A percentile compares a stretch with the other conserved stretches of the same genome.
Evolutionary conservation across 169 alveolate species (phyloP).

Genomic region (Plasmodium falciparum): DNA sequence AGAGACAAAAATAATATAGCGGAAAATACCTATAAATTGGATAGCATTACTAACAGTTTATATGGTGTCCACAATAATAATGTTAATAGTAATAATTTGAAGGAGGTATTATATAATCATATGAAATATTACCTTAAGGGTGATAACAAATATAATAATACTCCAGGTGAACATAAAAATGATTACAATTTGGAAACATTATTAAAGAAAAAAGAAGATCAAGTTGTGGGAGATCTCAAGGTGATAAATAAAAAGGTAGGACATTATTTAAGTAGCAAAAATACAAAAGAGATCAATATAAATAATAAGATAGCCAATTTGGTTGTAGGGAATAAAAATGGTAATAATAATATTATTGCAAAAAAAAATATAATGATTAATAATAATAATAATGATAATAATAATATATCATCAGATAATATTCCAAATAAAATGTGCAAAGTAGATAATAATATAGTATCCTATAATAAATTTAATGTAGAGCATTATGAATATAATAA

Average conservation of each 20-base stretch:
- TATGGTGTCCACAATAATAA: background rate
- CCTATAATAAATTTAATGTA: too few species aligned
- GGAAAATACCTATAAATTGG: background rate
- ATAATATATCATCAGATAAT: too few species aligned
- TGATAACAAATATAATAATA: background rate
- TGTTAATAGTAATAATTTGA: background rate
- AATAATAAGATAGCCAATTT: too few species aligned
- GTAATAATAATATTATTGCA: too few species aligned
- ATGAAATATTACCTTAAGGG: background rate
- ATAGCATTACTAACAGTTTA: background rate
- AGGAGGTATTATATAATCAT: conserved; percentile 6
- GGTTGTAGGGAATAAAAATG: too few species aligned
- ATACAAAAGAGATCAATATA: background rate
- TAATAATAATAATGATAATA: too few species aligned
- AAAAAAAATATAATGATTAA: too few species aligned
- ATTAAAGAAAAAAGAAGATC: background rate
- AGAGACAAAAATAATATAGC: too few species aligned
- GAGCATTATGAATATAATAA: too few species aligned
- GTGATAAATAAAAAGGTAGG: background rate
- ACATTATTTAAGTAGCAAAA: background rate
- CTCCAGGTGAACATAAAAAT: background rate
- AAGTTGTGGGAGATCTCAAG: background rate
- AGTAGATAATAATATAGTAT: too few species aligned
- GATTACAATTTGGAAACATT: background rate
- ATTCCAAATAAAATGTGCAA: too few species aligned